These are phyloP conservation scores for Phalaenopsis hybrid DNA, from an alignment of 116 monocot genomes.

Conservation along the genomic window DNA sequence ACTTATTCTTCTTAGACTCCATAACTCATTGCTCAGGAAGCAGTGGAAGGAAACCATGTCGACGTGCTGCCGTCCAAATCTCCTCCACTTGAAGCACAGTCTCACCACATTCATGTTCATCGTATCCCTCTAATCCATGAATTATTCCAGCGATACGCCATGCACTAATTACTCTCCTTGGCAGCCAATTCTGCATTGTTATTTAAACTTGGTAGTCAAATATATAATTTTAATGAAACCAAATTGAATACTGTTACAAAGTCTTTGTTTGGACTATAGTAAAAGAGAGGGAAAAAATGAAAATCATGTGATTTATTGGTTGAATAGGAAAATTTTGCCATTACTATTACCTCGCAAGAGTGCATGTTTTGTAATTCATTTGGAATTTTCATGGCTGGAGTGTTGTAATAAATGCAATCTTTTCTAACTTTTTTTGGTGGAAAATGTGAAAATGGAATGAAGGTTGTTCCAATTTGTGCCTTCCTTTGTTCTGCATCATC, in stretches of 20 bases:
- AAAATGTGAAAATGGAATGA: conserved; percentile 70
- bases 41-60: conserved; percentile 58
- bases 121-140: conserved; percentile 63
- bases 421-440: conserved; percentile 44
- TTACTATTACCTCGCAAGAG: conserved; percentile 66
- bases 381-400: conserved; percentile 76
- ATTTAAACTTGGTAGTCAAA: background rate
- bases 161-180: conserved; percentile 78
- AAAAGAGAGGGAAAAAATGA: background rate
- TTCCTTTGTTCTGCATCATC: conserved; percentile 36
- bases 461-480: conserved; percentile 46
- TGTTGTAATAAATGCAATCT: conserved; percentile 56
- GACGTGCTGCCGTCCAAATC: conserved; percentile 52
- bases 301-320: too few relatives aligned
- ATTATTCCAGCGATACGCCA: conserved; percentile 72
- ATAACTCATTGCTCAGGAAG: background rate
- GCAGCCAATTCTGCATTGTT: conserved; percentile 65
- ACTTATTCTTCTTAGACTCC: background rate
- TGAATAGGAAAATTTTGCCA: background rate
- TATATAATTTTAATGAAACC: background rate
- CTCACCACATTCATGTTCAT: conserved; percentile 44
- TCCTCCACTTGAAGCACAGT: conserved; percentile 28
- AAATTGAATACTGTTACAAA: background rate
- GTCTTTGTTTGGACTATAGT: background rate
- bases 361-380: conserved; percentile 65